phyloP scores from a whole-genome alignment of 441 rosid genomes.

The Adansonia madagascariensis region DNA sequence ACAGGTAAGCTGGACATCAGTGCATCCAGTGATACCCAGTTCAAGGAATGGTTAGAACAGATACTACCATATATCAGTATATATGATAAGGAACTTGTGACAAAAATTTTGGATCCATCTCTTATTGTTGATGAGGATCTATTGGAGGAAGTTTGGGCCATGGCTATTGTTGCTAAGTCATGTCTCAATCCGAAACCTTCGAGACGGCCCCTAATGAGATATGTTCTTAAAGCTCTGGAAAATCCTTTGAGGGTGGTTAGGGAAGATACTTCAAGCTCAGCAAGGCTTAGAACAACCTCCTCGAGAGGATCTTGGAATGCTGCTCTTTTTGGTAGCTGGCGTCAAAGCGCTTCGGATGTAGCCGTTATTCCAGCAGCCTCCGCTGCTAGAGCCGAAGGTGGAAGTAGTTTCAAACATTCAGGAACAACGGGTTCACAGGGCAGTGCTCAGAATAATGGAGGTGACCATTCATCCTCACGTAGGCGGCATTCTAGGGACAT shows the following conservation, averaged over 20 bases:
- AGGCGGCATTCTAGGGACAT: slow-evolving; percentile 77
- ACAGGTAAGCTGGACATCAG: slow-evolving; percentile 92
- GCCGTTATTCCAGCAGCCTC: slow-evolving; percentile 43
- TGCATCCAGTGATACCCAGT: slow-evolving; percentile 53
- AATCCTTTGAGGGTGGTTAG: slow-evolving; percentile 92
- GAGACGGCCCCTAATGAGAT: slow-evolving; percentile 88
- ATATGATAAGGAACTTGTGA: slow-evolving; percentile 88
- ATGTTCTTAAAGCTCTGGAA: slow-evolving; percentile 86
- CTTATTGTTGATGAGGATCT: slow-evolving; percentile 88
- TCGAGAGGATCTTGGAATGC: slow-evolving; percentile 93
- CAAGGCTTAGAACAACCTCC: slow-evolving; percentile 73
- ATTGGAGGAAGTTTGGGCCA: slow-evolving; percentile 97
- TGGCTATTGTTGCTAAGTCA: slow-evolving; percentile 92
- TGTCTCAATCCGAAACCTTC: slow-evolving; percentile 94
- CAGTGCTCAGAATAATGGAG: slow-evolving; percentile 52
- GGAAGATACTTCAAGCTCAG: slow-evolving; percentile 68
- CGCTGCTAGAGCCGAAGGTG: slow-evolving; percentile 45
- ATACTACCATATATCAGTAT: slow-evolving; percentile 69
- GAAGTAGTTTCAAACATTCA: slow-evolving; percentile 59
- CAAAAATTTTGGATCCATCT: slow-evolving; percentile 87
- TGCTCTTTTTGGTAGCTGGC: slow-evolving; percentile 88
- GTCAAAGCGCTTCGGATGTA: slow-evolving; percentile 71
- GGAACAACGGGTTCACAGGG: slow-evolving; percentile 76
- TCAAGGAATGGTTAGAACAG: slow-evolving; percentile 76
- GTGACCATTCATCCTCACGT: slow-evolving; percentile 70